phyloP scores from a whole-genome alignment of 768 basidiomycete species.

The Hysterangium stoloniferum region DNA sequence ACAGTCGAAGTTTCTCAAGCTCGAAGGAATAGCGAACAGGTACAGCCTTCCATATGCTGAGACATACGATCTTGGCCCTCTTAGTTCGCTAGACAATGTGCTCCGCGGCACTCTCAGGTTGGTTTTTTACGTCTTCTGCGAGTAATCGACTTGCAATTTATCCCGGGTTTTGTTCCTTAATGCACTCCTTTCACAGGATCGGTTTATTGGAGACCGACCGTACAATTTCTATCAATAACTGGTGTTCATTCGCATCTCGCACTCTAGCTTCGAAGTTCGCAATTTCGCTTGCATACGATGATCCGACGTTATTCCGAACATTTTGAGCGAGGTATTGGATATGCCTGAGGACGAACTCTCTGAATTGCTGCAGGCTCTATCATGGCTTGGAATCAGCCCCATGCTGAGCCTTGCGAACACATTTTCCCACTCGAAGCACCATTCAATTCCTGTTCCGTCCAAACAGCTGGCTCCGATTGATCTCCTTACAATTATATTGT shows the following conservation, averaged over 20 bases:
- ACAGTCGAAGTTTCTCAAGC: constrained; percentile 46
- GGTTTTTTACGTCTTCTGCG: too few species aligned
- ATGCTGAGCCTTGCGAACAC: neutral
- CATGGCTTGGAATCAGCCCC: constrained; percentile 36
- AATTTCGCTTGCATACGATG: constrained; percentile 20
- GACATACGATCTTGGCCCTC: constrained; percentile 49
- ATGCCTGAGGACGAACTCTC: neutral
- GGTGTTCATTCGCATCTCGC: constrained; percentile 32
- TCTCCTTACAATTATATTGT: constrained; percentile 63
- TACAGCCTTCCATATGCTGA: constrained; percentile 66
- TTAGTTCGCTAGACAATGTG: constrained; percentile 47
- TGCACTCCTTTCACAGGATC: constrained; percentile 62
- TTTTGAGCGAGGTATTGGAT: neutral
- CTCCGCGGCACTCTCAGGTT: constrained; percentile 84
- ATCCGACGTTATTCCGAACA: neutral
- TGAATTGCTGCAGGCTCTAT: constrained; percentile 33
- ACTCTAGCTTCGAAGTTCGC: constrained; percentile 28
- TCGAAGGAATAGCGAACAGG: constrained; percentile 86
- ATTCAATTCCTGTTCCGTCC: neutral
- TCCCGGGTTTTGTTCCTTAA: constrained; percentile 68
- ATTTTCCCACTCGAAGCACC: too few species aligned
- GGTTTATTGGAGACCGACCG: constrained; percentile 52
- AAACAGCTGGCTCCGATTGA: constrained; percentile 52
- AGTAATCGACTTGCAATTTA: too few species aligned
- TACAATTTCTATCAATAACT: constrained; percentile 29